Evolutionary conservation across 305 asterid species (phyloP), one percentile per base, ranked within the genome.

Genomic region (Andrographis paniculata): DNA sequence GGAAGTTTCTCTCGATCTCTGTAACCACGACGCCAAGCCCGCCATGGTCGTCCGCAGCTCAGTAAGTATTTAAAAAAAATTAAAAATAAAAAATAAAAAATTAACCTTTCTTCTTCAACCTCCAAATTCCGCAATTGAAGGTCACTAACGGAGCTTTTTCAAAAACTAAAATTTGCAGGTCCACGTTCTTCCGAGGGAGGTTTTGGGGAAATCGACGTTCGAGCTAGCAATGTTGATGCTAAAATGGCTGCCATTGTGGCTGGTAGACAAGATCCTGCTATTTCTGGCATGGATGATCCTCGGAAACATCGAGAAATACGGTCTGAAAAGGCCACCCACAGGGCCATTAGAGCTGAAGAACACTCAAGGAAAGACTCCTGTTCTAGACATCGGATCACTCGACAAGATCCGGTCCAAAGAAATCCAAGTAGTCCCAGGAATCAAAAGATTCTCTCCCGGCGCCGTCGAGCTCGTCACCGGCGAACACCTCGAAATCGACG

Each of bases 1-100:
- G 97, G 97, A 88, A 40, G 78, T 88, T 11, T 79, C 94, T 27
- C 93, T 88, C 22, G 97, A 88, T 63, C 95, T 88, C 30, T 77
- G 84, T 56, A 84, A 84, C 61, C 70, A 79, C 53, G 64, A 58
- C 2, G 95, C 93, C 1, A 63, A 68, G 37, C 89, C 97, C 4
- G 65, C 87, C 9, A 81, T 88, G 94, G 89, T 79, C 1, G 85
- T 73, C 20, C 89, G 95, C 2, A 82, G 79, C 73, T 75, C 95
- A 68, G 95, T 87, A 20, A 72, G 84, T 58, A 1, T 52, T 52
- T 30, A 20, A 14, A 24, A 3, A 24, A 24, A 24, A 24, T 24
- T 24, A 4, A 24, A 24, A 24, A 24, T 3, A 24, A 24, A 24
- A 24, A 42, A 16, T 1, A 42, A 18, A 42, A 42, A 24, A 24